A percentile compares a stretch with the other conserved stretches of the same genome.
Conservation (phyloP, 1,139 yeast genomes). For the Pichia sp. region DNA sequence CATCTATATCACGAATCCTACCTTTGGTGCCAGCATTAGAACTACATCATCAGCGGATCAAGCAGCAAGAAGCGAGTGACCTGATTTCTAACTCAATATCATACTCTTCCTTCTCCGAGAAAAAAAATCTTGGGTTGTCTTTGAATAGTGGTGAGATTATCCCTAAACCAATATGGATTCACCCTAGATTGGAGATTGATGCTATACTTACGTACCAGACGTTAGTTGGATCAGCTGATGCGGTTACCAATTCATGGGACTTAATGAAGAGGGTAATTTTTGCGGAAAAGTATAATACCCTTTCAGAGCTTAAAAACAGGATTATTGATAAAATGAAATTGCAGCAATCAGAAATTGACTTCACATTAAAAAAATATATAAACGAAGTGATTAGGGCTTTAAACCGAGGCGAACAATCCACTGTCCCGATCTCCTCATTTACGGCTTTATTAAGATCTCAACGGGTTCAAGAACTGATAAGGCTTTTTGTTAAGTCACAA, state of each 20-base stretch:
- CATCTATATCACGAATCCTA: conserved; percentile 1
- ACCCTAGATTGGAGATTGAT: conserved; percentile 28
- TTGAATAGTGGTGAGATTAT: neutral
- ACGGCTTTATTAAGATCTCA: conserved; percentile 16
- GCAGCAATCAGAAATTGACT: conserved; percentile 1
- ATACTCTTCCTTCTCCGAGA: neutral
- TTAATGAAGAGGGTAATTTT: conserved; percentile 25
- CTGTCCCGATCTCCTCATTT: conserved; percentile 10
- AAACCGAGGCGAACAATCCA: conserved; percentile 4
- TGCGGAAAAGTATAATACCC: conserved; percentile 24
- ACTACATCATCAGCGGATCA: conserved; percentile 9
- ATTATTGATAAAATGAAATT: conserved; percentile 24
- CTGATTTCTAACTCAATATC: neutral
- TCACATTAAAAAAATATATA: conserved; percentile 9
- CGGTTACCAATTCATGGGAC: conserved; percentile 20
- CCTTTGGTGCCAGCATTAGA: conserved; percentile 14
- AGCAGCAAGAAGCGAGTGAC: conserved; percentile 7
- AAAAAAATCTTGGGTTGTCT: neutral
- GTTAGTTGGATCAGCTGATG: conserved; percentile 23
- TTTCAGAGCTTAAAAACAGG: conserved; percentile 15
- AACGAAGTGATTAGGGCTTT: conserved; percentile 18
- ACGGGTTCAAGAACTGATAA: conserved; percentile 21
- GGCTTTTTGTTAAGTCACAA: conserved; percentile 24
- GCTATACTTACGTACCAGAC: conserved; percentile 29
- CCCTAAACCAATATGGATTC: conserved; percentile 31